These are phyloP conservation scores for Zygosaccharomyces siamensis DNA, from an alignment of 805 yeast species.

Conservation along the genomic window DNA sequence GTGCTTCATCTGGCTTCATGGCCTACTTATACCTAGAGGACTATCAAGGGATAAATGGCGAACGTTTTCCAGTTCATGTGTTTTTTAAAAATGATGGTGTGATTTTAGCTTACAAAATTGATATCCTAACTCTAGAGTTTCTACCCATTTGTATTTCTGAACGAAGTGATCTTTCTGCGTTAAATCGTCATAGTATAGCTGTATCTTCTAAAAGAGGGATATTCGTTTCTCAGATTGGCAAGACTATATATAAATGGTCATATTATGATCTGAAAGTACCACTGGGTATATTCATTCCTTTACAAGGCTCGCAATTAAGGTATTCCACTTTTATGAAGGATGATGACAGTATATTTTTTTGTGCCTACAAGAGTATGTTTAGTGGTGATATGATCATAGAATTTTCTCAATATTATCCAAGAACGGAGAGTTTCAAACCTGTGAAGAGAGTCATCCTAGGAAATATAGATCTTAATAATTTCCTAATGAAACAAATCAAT, in stretches of 20 bases:
- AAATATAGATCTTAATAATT: neutral
- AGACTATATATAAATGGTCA: slow-evolving; percentile 1
- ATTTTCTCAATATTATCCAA: neutral
- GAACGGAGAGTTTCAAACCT: neutral
- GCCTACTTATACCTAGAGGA: slow-evolving; percentile 2
- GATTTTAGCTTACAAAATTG: neutral
- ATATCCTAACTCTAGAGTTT: neutral
- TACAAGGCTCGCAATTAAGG: slow-evolving; percentile 1
- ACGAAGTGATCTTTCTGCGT: neutral
- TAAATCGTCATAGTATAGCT: neutral
- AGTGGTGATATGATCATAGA: slow-evolving; percentile 6
- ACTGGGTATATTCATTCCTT: neutral
- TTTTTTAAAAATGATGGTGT: slow-evolving; percentile 5
- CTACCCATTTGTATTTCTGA: neutral
- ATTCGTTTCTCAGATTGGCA: neutral
- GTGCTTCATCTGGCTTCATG: neutral
- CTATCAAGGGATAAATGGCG: neutral
- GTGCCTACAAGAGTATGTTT: slow-evolving; percentile 4
- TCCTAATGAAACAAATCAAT: slow-evolving; percentile 1
- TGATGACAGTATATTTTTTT: neutral
- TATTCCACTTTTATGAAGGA: slow-evolving; percentile 3
- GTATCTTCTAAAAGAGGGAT: neutral
- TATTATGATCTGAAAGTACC: neutral
- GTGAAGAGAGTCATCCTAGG: slow-evolving; percentile 3
- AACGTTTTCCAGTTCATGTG: slow-evolving; percentile 3